A percentile compares a stretch with the other conserved stretches of the same genome.
phyloP scores from a whole-genome alignment of 495 filamentous ascomycete species.

The Parathielavia hyrcaniae region DNA sequence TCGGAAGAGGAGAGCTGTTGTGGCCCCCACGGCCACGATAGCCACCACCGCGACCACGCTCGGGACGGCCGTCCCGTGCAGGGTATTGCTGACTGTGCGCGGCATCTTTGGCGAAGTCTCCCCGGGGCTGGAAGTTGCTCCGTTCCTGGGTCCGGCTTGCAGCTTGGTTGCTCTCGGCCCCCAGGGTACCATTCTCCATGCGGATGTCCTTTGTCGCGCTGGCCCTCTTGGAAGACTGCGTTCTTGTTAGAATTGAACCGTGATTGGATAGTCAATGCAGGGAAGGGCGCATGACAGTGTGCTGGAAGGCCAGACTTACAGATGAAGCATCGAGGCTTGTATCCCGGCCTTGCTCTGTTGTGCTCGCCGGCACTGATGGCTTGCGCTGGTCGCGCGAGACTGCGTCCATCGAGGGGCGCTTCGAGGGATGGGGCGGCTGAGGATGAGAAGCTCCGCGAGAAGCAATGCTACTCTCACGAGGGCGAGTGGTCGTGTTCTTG shows the following conservation, averaged over 20 bases:
- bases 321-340: constrained; percentile 17
- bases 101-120: constrained; percentile 27
- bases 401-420: constrained; percentile 45
- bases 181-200: constrained; percentile 19
- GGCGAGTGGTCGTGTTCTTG: constrained; percentile 17
- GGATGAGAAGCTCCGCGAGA: constrained; percentile 22
- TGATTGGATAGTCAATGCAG: neutral
- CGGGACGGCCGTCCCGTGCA: constrained; percentile 34
- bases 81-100: constrained; percentile 24
- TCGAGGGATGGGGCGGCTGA: constrained; percentile 31
- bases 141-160: constrained; percentile 22
- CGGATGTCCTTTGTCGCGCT: constrained; percentile 23
- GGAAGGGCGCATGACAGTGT: neutral
- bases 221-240: constrained; percentile 22
- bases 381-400: constrained; percentile 43
- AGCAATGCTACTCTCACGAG: constrained; percentile 25
- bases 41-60: constrained; percentile 39
- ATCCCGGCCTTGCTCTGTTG: constrained; percentile 36
- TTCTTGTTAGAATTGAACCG: neutral
- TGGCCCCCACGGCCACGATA: constrained; percentile 37
- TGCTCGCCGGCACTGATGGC: constrained; percentile 24
- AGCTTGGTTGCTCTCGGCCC: constrained; percentile 17
- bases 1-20: constrained; percentile 14
- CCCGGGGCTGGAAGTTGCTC: constrained; percentile 15
- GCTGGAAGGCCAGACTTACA: constrained; percentile 24